Conservation (phyloP, 345 rosid species). For the Citrus trifoliata region DNA sequence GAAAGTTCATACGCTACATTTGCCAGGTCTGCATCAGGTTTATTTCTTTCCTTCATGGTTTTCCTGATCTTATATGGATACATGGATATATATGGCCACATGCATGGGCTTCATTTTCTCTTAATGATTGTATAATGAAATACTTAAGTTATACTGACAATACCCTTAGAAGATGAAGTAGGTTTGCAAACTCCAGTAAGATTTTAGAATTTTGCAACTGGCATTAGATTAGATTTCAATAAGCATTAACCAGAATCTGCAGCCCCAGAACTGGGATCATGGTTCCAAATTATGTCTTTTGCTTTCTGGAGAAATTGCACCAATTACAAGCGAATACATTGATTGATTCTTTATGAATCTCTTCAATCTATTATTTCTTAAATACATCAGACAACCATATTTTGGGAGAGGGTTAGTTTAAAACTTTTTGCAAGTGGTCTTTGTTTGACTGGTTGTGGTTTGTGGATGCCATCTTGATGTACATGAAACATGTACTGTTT, state of each 20-base stretch:
- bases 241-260: background rate
- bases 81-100: too few relatives aligned
- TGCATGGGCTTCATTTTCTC: background rate
- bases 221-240: background rate
- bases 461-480: background rate
- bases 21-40: constrained; percentile 99
- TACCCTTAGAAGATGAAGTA: background rate
- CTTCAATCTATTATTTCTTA: background rate
- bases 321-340: background rate
- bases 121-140: background rate
- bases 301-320: background rate
- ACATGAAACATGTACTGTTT: background rate
- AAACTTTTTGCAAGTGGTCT: background rate
- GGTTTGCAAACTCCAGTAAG: background rate
- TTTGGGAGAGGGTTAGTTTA: background rate
- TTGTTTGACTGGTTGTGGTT: background rate
- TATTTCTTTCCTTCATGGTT: constrained; percentile 43
- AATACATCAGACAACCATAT: background rate
- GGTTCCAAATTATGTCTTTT: background rate
- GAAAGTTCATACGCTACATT: constrained; percentile 92
- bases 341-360: background rate
- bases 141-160: background rate
- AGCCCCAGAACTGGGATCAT: background rate
- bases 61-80: background rate
- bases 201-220: background rate